Evolutionary conservation across 1,284 basidiomycete species (phyloP).

Genomic region (Termitomyces sp.): DNA sequence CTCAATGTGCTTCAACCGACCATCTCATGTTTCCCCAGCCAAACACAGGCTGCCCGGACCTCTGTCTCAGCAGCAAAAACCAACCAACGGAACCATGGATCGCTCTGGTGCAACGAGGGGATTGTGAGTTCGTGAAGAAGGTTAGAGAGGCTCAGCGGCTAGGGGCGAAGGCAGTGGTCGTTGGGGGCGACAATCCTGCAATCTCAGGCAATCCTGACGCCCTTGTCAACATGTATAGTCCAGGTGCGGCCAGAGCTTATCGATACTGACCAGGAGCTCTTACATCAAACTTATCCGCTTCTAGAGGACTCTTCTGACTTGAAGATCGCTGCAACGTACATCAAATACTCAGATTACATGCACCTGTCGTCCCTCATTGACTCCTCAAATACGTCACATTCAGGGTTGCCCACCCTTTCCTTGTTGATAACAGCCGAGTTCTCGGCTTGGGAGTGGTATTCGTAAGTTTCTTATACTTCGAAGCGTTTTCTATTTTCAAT

Average conservation of each 20-base stretch:
- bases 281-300: constrained; percentile 1
- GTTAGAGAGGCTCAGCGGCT: constrained; percentile 75
- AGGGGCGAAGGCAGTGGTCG: constrained; percentile 84
- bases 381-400: constrained; percentile 70
- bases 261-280: background rate
- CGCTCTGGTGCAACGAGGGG: constrained; percentile 80
- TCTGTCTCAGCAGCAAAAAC: constrained; percentile 52
- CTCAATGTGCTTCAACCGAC: constrained; percentile 40
- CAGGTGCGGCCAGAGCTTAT: constrained; percentile 45
- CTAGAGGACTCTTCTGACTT: constrained; percentile 72
- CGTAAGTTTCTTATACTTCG: constrained; percentile 43
- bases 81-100: constrained; percentile 71
- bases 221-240: constrained; percentile 89
- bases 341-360: constrained; percentile 66
- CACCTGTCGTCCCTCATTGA: constrained; percentile 56
- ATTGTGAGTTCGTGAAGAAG: constrained; percentile 86
- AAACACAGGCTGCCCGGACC: constrained; percentile 61
- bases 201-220: constrained; percentile 66
- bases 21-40: constrained; percentile 20
- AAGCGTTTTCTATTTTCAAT: background rate
- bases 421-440: constrained; percentile 74
- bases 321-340: constrained; percentile 66
- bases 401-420: constrained; percentile 65
- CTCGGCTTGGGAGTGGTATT: constrained; percentile 82
- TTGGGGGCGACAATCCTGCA: constrained; percentile 74